These are phyloP conservation scores for Pichia paraexigua DNA, from an alignment of 805 yeast genomes.

Conservation along the genomic window DNA sequence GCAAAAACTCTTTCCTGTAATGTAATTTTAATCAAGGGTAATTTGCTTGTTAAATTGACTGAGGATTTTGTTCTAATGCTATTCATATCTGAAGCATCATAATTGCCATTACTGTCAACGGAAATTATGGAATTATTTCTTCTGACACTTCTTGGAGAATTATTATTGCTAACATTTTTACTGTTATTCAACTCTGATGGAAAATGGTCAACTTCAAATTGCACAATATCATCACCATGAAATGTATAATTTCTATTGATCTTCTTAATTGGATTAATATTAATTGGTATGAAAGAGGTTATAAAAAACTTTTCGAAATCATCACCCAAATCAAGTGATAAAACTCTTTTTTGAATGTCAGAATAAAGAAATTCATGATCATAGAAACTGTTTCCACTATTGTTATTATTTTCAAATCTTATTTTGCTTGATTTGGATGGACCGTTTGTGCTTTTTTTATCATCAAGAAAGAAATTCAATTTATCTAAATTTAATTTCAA, in stretches of 20 bases:
- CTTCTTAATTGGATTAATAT: background rate
- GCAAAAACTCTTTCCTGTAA: conserved; percentile 12
- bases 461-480: conserved; percentile 18
- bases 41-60: background rate
- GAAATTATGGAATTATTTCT: conserved; percentile 2
- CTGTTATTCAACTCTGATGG: background rate
- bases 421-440: background rate
- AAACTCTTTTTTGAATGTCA: conserved; percentile 12
- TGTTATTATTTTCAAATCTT: conserved; percentile 19
- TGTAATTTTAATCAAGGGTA: conserved; percentile 5
- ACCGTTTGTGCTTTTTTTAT: background rate
- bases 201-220: conserved; percentile 7
- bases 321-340: conserved; percentile 7
- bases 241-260: background rate
- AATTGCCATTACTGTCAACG: background rate
- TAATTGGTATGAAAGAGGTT: conserved; percentile 3
- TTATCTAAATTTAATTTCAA: conserved; percentile 6
- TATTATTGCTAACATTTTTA: background rate
- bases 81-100: background rate
- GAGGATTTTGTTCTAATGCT: background rate
- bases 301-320: conserved; percentile 8
- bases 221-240: background rate
- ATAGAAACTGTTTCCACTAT: conserved; percentile 4
- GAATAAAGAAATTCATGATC: conserved; percentile 22
- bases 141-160: background rate